phyloP scores from a whole-genome alignment of 2,329 filamentous ascomycete species.

The Colletotrichum sp. region DNA sequence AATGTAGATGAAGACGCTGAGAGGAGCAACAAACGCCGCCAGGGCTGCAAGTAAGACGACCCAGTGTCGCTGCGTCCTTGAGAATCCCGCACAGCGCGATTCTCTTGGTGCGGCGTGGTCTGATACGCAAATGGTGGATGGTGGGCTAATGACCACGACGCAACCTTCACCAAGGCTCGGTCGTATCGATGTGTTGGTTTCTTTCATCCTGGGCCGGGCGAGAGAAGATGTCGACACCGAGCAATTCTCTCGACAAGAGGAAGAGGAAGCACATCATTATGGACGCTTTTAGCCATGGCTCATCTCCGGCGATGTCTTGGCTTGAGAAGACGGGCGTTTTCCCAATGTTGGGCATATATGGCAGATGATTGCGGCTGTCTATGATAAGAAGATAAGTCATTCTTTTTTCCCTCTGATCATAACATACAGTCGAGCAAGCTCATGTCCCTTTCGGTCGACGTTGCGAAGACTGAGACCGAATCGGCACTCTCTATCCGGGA shows the following conservation, averaged over 20 bases:
- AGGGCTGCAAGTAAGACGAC: background rate
- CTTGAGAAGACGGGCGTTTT: background rate
- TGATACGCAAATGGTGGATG: background rate
- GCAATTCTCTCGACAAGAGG: no score
- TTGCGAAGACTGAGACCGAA: background rate
- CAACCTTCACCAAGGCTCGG: background rate
- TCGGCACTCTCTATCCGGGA: background rate
- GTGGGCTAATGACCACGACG: background rate
- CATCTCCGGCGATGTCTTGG: background rate
- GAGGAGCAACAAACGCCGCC: constrained; percentile 5
- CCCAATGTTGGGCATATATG: background rate
- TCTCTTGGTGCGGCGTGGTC: background rate
- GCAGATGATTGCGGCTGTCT: background rate
- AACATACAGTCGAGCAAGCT: background rate
- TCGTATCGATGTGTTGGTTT: background rate
- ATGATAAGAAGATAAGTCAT: background rate
- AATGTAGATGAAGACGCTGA: constrained; percentile 31
- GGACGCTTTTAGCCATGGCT: background rate
- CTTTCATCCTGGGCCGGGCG: background rate
- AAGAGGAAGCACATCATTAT: background rate
- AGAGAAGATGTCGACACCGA: background rate
- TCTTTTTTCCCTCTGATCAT: background rate
- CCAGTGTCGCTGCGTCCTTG: background rate
- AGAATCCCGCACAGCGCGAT: background rate
- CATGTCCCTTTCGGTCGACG: background rate